phyloP scores from a whole-genome alignment of 192 early-diverging fungal genomes.

The Allomyces javanicus region DNA sequence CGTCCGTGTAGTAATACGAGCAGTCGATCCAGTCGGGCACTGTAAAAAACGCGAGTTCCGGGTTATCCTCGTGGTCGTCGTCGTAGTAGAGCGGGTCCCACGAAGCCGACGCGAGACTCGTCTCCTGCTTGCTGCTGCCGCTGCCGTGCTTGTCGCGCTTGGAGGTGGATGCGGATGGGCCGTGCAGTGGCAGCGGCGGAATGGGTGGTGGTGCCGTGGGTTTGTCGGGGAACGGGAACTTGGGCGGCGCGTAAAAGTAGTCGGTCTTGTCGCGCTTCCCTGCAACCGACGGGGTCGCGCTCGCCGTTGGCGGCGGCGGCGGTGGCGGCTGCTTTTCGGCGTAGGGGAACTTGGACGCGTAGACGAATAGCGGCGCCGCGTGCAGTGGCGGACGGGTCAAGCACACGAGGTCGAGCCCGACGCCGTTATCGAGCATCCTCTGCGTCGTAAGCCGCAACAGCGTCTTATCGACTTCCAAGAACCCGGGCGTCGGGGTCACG shows the following conservation, averaged over 20 bases:
- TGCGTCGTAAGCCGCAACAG: slow-evolving; percentile 81
- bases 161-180: not conserved
- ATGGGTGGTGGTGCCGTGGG: not conserved
- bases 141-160: not conserved
- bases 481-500: slow-evolving; percentile 72
- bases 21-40: slow-evolving; percentile 6
- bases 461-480: slow-evolving; percentile 69
- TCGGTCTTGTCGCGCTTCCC: not conserved
- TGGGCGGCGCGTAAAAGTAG: not conserved
- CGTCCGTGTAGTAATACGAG: not conserved
- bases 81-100: slow-evolving; percentile 33
- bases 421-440: slow-evolving; percentile 79
- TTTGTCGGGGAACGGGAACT: not conserved
- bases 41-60: slow-evolving; percentile 8
- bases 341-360: slow-evolving; percentile 24
- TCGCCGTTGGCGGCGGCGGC: too few relatives aligned
- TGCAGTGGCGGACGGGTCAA: slow-evolving; percentile 71
- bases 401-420: slow-evolving; percentile 81
- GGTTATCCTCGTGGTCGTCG: slow-evolving; percentile 11
- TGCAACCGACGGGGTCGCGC: not conserved
- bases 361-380: slow-evolving; percentile 71
- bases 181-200: not conserved
- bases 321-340: not conserved
- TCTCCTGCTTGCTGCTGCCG: too few relatives aligned
- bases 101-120: not conserved